A percentile compares a stretch with the other conserved stretches of the same genome.
These are phyloP conservation scores for Phaeosphaeria sp. DNA, from an alignment of 2,329 filamentous ascomycete genomes.

Conservation along the genomic window DNA sequence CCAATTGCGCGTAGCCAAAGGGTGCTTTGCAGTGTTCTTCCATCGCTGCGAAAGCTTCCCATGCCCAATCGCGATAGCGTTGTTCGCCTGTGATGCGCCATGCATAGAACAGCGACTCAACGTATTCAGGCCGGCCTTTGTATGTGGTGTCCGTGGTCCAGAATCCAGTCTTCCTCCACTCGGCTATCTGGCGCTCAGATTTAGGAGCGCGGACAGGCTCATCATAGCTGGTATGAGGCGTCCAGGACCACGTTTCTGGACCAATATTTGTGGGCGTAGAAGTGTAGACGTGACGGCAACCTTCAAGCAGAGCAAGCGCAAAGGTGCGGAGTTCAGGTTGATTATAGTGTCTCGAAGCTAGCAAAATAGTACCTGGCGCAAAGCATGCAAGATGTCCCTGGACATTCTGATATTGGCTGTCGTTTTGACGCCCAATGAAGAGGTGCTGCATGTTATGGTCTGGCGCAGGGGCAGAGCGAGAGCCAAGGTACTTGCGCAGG, in stretches of 20 bases:
- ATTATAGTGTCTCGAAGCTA: conserved; percentile 45
- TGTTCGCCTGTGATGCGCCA: conserved; percentile 50
- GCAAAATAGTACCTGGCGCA: conserved; percentile 48
- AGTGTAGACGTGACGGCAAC: conserved; percentile 47
- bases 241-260: conserved; percentile 49
- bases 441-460: conserved; percentile 47
- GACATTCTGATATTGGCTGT: conserved; percentile 45
- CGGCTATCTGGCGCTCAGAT: conserved; percentile 31
- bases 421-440: conserved; percentile 47
- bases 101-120: conserved; percentile 50
- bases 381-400: conserved; percentile 50
- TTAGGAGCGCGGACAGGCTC: conserved; percentile 37
- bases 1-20: conserved; percentile 48
- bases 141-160: conserved; percentile 43
- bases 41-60: conserved; percentile 49
- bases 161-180: conserved; percentile 40
- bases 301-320: conserved; percentile 50
- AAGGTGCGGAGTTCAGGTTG: conserved; percentile 42
- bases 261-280: conserved; percentile 48
- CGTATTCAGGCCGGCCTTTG: conserved; percentile 49
- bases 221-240: conserved; percentile 44
- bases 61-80: conserved; percentile 51
- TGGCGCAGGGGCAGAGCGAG: conserved; percentile 44
- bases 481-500: conserved; percentile 43
- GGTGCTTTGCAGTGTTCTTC: conserved; percentile 47